Conservation (phyloP, 768 basidiomycete species). For the Termitomyces sp. region DNA sequence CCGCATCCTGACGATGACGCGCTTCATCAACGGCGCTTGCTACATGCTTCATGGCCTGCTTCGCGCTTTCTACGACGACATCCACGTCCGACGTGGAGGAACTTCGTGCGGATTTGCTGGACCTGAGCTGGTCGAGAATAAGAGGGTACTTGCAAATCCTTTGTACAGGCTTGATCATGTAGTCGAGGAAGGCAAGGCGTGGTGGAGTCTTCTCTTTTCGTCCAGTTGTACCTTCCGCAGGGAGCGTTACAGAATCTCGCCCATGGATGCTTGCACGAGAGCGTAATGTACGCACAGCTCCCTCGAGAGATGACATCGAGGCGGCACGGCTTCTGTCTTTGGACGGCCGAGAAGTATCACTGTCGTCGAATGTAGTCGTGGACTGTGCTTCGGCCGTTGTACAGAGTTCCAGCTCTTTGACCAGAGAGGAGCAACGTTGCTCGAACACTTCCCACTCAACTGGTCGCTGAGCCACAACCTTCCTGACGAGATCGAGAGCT, state of each 20-base stretch:
- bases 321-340: slow-evolving; percentile 38
- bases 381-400: slow-evolving; percentile 12
- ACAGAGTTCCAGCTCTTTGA: slow-evolving; percentile 34
- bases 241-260: slow-evolving; percentile 28
- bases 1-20: slow-evolving; percentile 59
- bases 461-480: slow-evolving; percentile 57
- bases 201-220: slow-evolving; percentile 29
- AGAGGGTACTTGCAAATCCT: slow-evolving; percentile 94
- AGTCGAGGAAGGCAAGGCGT: slow-evolving; percentile 73
- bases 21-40: slow-evolving; percentile 83
- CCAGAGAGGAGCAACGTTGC: slow-evolving; percentile 62
- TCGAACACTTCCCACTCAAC: slow-evolving; percentile 86
- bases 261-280: slow-evolving; percentile 31
- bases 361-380: slow-evolving; percentile 15
- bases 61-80: slow-evolving; percentile 48
- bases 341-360: slow-evolving; percentile 11
- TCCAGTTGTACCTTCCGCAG: slow-evolving; percentile 13
- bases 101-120: slow-evolving; percentile 28
- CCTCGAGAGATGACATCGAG: slow-evolving; percentile 52
- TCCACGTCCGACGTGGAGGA: slow-evolving; percentile 27
- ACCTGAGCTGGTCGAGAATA: slow-evolving; percentile 70
- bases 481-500: slow-evolving; percentile 72
- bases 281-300: slow-evolving; percentile 35
- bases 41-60: slow-evolving; percentile 72
- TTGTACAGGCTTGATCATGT: slow-evolving; percentile 97